Base-by-base conservation (phyloP, 1,284 basidiomycete species). In the Termitomyces sp. region DNA sequence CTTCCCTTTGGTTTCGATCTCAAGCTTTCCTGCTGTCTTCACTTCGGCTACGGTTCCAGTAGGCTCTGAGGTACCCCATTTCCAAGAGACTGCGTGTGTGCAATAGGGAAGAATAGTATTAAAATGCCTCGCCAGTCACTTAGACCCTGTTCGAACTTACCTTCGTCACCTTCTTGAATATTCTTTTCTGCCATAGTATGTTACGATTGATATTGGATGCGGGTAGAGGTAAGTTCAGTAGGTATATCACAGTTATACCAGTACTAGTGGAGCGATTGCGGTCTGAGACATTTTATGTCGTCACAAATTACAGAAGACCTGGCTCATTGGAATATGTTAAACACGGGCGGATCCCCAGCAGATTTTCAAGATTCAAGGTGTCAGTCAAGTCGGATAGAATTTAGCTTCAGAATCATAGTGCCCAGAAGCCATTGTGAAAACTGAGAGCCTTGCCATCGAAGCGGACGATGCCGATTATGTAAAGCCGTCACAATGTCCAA, bases 81-180 rank as follows among this genome's bases (percentile, higher is more conserved):
- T 58, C 58, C 56, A 58, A 13, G 50, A 52, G n/a, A 58, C 58
- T 60, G 11, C 2, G n/a, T n/a, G n/a, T 5, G 14, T 8, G 9
- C n/a, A 41, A 49, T 38, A 10, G 21, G 16, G 5, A 38, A n/a
- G n/a, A n/a, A n/a, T n/a, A n/a, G 16, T n/a, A 9, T 24, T 19
- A 18, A 19, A 11, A 2, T 33, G 9, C 18, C 5, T 10, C n/a
- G 35, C 9, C n/a, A 24, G 5, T 24, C 5, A 10, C 9, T 28
- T 0, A 8, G 7, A 4, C 3, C 16, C 1, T 16, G 10, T 14
- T 37, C 19, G 4, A 42, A 40, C 54, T 39, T 50, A 57, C 60
- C 59, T 35, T 56, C 44, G 42, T 60, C 57, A 30, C 57, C 59
- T 56, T 58, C 55, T 14, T 60, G 52, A 24, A 62, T 43, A 18